Evolutionary conservation across 202 grass and related monocot species (phyloP).

Genomic region (Bolboschoenoplectus hybrid): DNA sequence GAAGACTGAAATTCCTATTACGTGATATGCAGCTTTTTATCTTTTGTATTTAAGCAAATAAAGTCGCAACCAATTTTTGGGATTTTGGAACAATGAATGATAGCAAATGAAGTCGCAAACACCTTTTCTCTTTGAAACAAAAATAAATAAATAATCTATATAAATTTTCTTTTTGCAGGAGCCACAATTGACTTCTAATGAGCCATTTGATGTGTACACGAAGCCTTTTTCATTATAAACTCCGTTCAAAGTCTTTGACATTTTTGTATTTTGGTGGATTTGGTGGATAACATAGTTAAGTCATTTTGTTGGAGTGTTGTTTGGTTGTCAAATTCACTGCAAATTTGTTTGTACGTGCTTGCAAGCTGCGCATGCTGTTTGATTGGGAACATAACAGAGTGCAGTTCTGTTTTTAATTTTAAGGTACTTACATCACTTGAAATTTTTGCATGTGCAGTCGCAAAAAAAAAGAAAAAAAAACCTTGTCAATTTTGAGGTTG

Average conservation of each 20-base stretch:
- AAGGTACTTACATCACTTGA: background rate
- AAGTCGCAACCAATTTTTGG: background rate
- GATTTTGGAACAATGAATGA: background rate
- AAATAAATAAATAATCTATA: background rate
- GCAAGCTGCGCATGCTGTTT: background rate
- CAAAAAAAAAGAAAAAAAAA: background rate
- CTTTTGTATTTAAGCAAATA: background rate
- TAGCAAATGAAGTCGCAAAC: background rate
- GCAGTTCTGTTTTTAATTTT: background rate
- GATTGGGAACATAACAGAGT: background rate
- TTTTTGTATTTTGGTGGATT: background rate
- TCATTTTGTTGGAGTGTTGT: background rate
- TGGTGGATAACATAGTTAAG: background rate
- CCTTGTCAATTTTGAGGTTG: background rate
- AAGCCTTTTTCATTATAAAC: constrained; percentile 51
- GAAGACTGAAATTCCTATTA: background rate
- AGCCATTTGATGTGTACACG: constrained; percentile 48
- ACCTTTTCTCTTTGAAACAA: background rate
- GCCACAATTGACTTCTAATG: constrained; percentile 50
- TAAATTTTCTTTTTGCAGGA: constrained; percentile 38
- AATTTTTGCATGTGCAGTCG: background rate
- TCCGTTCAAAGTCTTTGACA: background rate
- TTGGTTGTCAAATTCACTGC: background rate
- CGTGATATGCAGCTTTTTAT: background rate
- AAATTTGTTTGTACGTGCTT: background rate